phyloP scores from a whole-genome alignment of 2,329 filamentous ascomycete genomes.

The Trichoderma gracile region DNA sequence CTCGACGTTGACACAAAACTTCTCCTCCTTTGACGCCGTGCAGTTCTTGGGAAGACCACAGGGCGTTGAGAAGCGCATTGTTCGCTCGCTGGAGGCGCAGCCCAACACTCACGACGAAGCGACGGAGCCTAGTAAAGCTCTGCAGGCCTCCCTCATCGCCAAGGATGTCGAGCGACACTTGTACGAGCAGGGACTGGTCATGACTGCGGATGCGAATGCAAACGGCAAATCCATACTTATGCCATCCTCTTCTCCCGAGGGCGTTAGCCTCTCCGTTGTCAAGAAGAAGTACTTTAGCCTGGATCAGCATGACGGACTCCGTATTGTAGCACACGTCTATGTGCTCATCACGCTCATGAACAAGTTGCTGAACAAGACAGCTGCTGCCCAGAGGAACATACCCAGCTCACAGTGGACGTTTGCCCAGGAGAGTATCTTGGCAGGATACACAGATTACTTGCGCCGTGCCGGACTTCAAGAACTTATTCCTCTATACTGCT shows the following conservation, averaged over 20 bases:
- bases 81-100: slow-evolving; percentile 60
- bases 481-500: slow-evolving; percentile 84
- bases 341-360: slow-evolving; percentile 68
- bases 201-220: slow-evolving; percentile 34
- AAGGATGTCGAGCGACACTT: slow-evolving; percentile 60
- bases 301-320: slow-evolving; percentile 63
- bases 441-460: slow-evolving; percentile 79
- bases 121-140: slow-evolving; percentile 66
- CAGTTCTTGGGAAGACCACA: slow-evolving; percentile 60
- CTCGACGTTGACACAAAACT: slow-evolving; percentile 57
- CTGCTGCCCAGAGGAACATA: slow-evolving; percentile 28
- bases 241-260: slow-evolving; percentile 30
- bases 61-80: slow-evolving; percentile 57
- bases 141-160: slow-evolving; percentile 74
- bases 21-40: slow-evolving; percentile 65
- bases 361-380: slow-evolving; percentile 62
- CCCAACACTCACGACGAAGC: slow-evolving; percentile 59
- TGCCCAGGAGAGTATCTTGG: slow-evolving; percentile 72
- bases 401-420: slow-evolving; percentile 37
- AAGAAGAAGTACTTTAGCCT: slow-evolving; percentile 54
- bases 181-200: slow-evolving; percentile 56
- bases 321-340: slow-evolving; percentile 67
- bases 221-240: slow-evolving; percentile 34
- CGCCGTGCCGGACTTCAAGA: slow-evolving; percentile 71
- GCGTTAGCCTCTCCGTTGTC: slow-evolving; percentile 39